phyloP scores from a whole-genome alignment of 768 basidiomycete species.

The Cytidiella melzeri region DNA sequence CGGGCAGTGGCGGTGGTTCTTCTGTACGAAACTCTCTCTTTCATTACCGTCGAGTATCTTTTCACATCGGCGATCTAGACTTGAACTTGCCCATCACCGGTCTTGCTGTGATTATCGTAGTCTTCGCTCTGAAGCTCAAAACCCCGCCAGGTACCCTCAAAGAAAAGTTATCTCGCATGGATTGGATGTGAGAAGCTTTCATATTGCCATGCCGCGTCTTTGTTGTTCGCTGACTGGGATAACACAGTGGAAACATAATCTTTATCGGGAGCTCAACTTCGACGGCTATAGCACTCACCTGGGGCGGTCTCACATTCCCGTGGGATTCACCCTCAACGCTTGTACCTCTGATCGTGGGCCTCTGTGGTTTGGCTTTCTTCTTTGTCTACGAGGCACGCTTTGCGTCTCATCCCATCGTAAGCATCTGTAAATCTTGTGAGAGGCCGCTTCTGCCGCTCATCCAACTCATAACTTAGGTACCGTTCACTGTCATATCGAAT shows the following conservation, averaged over 20 bases:
- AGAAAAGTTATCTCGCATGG: slow-evolving; percentile 26
- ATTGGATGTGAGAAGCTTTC: slow-evolving; percentile 29
- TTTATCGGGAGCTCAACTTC: slow-evolving; percentile 4
- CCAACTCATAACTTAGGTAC: background rate
- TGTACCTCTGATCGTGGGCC: slow-evolving; percentile 31
- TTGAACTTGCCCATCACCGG: slow-evolving; percentile 29
- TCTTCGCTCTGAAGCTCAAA: slow-evolving; percentile 15
- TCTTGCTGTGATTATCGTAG: slow-evolving; percentile 14
- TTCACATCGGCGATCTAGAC: slow-evolving; percentile 16
- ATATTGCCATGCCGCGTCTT: background rate
- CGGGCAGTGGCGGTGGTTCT: slow-evolving; percentile 26
- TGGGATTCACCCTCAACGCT: slow-evolving; percentile 28
- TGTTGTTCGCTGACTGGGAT: background rate
- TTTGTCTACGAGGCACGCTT: slow-evolving; percentile 24
- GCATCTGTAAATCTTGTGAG: background rate
- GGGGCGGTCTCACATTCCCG: slow-evolving; percentile 29
- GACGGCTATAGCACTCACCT: slow-evolving; percentile 18
- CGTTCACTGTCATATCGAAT: slow-evolving; percentile 2
- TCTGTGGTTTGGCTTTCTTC: slow-evolving; percentile 26
- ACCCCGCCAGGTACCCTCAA: slow-evolving; percentile 23
- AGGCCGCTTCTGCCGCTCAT: background rate
- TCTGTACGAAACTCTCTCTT: slow-evolving; percentile 16
- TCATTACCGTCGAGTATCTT: too few species aligned
- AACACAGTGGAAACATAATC: slow-evolving; percentile 11
- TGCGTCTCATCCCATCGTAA: slow-evolving; percentile 22